phyloP scores from a whole-genome alignment of 129 eudicot species.

The Chrysanthemum makinoi region DNA sequence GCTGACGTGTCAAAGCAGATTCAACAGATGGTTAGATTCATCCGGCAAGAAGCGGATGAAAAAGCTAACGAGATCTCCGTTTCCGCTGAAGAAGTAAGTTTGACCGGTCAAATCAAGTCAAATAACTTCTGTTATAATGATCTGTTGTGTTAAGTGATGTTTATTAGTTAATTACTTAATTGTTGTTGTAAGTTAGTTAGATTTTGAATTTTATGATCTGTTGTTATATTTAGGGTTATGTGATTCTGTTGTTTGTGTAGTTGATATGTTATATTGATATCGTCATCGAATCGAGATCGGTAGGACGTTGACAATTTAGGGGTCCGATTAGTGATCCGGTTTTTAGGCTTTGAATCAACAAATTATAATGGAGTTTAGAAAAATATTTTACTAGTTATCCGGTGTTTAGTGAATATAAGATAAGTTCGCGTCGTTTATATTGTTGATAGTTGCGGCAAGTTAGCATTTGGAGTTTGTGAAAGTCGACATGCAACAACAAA shows the following conservation, averaged over 20 bases:
- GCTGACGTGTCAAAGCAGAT: slow-evolving; percentile 87
- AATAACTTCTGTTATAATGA: background rate
- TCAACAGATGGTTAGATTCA: slow-evolving; percentile 97
- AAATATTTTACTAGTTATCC: background rate
- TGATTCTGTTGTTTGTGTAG: background rate
- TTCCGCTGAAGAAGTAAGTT: slow-evolving; percentile 82
- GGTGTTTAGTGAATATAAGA: background rate
- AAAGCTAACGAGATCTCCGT: slow-evolving; percentile 98
- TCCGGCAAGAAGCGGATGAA: slow-evolving; percentile 97
- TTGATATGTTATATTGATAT: background rate
- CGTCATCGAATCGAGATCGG: background rate
- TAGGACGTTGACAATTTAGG: background rate
- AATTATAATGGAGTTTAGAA: no score
- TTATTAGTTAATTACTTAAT: no score
- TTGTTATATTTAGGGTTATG: background rate
- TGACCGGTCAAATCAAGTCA: background rate
- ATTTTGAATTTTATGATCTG: background rate
- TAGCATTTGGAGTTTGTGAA: background rate
- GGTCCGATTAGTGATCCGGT: no score
- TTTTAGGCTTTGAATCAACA: no score
- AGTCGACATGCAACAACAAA: no score
- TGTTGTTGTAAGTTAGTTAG: background rate
- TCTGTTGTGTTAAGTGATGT: background rate
- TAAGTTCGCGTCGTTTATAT: background rate
- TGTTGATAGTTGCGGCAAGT: slow-evolving; percentile 4